Base-by-base conservation (phyloP, 352 stramenopile species). In the Globisporangium abappressorium region DNA sequence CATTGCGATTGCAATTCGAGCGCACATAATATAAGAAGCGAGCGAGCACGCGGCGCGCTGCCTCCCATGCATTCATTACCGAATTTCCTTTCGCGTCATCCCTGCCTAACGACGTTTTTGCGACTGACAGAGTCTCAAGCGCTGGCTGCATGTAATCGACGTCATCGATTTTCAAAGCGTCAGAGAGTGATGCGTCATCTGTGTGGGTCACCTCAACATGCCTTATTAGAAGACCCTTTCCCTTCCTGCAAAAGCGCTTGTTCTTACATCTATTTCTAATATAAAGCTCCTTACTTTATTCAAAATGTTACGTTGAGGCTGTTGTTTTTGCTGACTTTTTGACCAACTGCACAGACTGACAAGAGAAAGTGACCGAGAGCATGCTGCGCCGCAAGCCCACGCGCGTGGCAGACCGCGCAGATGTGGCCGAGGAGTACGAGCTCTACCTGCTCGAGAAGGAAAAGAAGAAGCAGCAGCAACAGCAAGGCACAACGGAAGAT, bases 361-460 rank as follows among this genome's bases (percentile, higher is more conserved):
- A 26, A 26, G 24, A 26, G 24, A 26, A 26, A 26, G 24, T 1
- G 24, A 26, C 24, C 24, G 24, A 26, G 24, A 26, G 24, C 55
- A 88, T 88, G 80, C 78, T 88, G 68, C 77, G 80, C n/a, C 64
- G 80, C 12, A 82, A 81, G 59, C 79, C 84, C 33, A 89, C 84
- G 54, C 81, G 82, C 22, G 80, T 92, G 57, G 82, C 91, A 59
- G 80, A 90, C 60, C 80, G 78, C 57, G 78, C 83, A 5, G 81
- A 91, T 64, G 81, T 91, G 20, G 77, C 82, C 60, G 85, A 84
- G 12, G 85, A 93, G 74, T 93, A 90, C 76, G 80, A 89, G 69
- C 53, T 64, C 12, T 93, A 93, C 65, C 47, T 89, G 43, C 65
- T 76, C 34, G 77, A 86, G 51, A 92, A 90, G 70, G 66, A 88